Conservation (phyloP, 768 basidiomycete species). For the Thelephora ganbajun region DNA sequence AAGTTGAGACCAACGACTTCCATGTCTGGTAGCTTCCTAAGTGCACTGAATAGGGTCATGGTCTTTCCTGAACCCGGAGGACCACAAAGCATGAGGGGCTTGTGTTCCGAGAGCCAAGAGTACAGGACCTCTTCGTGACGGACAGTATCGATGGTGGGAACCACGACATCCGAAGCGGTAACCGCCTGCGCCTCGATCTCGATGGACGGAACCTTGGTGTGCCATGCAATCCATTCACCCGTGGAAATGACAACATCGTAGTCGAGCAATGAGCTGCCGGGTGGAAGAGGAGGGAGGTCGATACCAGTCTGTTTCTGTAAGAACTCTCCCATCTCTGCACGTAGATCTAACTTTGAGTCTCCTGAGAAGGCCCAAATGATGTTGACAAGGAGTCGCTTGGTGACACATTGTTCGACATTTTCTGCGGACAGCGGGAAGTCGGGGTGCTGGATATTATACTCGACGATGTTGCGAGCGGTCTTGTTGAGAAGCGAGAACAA, state of each 20-base stretch:
- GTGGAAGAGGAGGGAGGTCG: constrained; percentile 65
- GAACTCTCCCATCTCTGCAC: constrained; percentile 83
- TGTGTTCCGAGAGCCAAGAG: constrained; percentile 98
- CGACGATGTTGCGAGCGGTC: constrained; percentile 82
- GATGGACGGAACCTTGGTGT: constrained; percentile 80
- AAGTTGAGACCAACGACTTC: constrained; percentile 99
- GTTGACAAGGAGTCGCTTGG: constrained; percentile 78
- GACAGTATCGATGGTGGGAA: constrained; percentile 96
- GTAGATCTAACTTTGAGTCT: constrained; percentile 82
- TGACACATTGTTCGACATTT: constrained; percentile 80
- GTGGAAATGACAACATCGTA: constrained; percentile 81
- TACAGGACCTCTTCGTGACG: constrained; percentile 98
- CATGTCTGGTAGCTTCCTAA: constrained; percentile 96
- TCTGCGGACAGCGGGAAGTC: constrained; percentile 87
- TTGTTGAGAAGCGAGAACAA: constrained; percentile 97
- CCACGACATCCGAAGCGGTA: constrained; percentile 91
- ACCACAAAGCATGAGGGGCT: constrained; percentile 94
- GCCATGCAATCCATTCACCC: constrained; percentile 89
- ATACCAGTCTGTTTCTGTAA: constrained; percentile 76
- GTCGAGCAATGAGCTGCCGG: constrained; percentile 82
- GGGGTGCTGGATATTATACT: constrained; percentile 88
- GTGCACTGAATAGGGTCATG: constrained; percentile 96
- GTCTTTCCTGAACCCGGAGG: constrained; percentile 99
- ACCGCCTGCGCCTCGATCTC: constrained; percentile 96
- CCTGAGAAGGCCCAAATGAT: constrained; percentile 98